Evolutionary conservation across 2,329 filamentous ascomycete species (phyloP).

Genomic region (Pseudocercospora crystallina): DNA sequence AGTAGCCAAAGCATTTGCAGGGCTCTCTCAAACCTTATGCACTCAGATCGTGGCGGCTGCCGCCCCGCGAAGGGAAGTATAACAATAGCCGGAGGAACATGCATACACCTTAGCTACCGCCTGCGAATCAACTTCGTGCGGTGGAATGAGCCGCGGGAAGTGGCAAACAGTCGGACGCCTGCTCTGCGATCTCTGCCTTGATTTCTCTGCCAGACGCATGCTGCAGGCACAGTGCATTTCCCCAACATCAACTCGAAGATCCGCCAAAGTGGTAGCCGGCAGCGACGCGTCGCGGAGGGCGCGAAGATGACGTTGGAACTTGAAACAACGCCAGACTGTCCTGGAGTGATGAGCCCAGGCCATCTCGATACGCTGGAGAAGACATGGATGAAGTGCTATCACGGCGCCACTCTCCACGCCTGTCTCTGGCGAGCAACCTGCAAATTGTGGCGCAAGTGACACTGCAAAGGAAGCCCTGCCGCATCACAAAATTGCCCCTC

Average conservation of each 20-base stretch:
- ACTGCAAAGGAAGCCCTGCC: neutral
- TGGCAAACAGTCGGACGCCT: too few species aligned
- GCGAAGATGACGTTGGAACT: neutral
- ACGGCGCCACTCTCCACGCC: conserved; percentile 5
- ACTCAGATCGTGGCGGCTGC: too few species aligned
- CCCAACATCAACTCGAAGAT: conserved; percentile 1
- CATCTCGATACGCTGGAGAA: neutral
- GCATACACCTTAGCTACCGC: too few species aligned
- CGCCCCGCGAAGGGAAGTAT: too few species aligned
- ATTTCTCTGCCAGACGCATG: neutral
- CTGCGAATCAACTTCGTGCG: too few species aligned
- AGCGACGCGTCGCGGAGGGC: too few species aligned
- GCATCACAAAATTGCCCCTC: conserved; percentile 3
- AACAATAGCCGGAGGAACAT: too few species aligned
- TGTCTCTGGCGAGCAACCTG: neutral
- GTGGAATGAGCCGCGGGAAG: too few species aligned
- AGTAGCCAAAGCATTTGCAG: too few species aligned
- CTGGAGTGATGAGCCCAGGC: neutral
- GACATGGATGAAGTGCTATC: conserved; percentile 5
- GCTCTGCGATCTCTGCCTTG: neutral
- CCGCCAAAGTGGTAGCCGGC: neutral
- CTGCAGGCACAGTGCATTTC: neutral
- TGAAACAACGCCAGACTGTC: conserved; percentile 3
- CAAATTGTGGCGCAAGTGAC: conserved; percentile 1
- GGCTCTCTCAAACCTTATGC: too few species aligned